A percentile compares a stretch with the other conserved stretches of the same genome.
phyloP scores from a whole-genome alignment of 371 early-diverging fungal species.

The Saksenaea vasiformis region DNA sequence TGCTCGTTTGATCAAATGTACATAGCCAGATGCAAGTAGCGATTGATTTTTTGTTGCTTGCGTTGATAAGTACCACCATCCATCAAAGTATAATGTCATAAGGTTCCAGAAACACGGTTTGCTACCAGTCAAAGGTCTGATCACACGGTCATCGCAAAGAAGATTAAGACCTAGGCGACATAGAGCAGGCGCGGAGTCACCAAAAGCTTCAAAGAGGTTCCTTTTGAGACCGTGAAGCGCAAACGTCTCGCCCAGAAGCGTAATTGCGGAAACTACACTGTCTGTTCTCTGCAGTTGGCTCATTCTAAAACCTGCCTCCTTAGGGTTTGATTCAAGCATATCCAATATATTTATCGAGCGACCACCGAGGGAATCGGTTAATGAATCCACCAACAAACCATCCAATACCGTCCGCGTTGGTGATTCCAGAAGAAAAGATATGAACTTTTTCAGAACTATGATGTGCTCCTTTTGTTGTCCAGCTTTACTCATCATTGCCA shows the following conservation, averaged over 20 bases:
- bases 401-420: no score
- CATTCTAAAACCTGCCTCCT: background rate
- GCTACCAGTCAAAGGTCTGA: no score
- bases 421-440: background rate
- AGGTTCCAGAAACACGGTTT: conserved; percentile 4
- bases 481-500: background rate
- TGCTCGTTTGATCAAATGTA: background rate
- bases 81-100: conserved; percentile 3
- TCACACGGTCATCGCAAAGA: background rate
- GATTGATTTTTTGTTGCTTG: no score
- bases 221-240: background rate
- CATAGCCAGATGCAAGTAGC: background rate
- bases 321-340: background rate
- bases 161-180: conserved; percentile 5
- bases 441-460: background rate
- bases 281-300: background rate
- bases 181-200: conserved; percentile 1
- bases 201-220: conserved; percentile 7
- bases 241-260: background rate
- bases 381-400: background rate
- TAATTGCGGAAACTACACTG: no score
- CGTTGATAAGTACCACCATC: background rate
- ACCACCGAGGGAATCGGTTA: background rate
- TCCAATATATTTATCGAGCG: background rate
- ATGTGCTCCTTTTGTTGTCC: background rate